A percentile compares a stretch with the other conserved stretches of the same genome.
Evolutionary conservation across 768 basidiomycete genomes (phyloP).

Genomic region (Suillus hirtellus): DNA sequence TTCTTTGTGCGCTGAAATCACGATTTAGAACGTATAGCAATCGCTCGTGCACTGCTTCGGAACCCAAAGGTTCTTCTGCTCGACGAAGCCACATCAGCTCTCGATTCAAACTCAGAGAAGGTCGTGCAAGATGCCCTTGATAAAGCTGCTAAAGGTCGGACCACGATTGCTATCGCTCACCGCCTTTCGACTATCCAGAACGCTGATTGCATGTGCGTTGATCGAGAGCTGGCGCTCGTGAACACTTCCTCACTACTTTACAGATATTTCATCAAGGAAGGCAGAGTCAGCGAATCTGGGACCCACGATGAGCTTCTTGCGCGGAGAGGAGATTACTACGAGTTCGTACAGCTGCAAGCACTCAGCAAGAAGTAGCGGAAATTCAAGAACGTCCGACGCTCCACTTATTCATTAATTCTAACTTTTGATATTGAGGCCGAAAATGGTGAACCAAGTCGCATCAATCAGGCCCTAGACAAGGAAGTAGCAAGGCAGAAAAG

Average conservation of each 20-base stretch:
- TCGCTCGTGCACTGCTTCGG: slow-evolving; percentile 85
- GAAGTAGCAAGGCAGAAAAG: no score
- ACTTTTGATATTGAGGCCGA: no score
- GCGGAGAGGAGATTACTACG: slow-evolving; percentile 70
- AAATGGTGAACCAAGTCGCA: no score
- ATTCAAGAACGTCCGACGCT: background rate
- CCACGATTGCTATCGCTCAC: slow-evolving; percentile 95
- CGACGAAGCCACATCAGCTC: slow-evolving; percentile 89
- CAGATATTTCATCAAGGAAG: slow-evolving; percentile 89
- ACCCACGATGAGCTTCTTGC: slow-evolving; percentile 82
- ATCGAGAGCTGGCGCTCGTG: background rate
- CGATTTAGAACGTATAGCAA: slow-evolving; percentile 63
- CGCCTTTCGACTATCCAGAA: slow-evolving; percentile 93
- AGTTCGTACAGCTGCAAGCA: slow-evolving; percentile 85
- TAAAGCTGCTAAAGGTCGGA: slow-evolving; percentile 86
- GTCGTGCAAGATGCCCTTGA: slow-evolving; percentile 95
- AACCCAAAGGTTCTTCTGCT: slow-evolving; percentile 87
- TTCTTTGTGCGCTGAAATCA: slow-evolving; percentile 5
- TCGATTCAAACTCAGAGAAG: slow-evolving; percentile 90
- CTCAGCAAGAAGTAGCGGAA: slow-evolving; percentile 42
- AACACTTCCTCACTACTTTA: slow-evolving; percentile 8
- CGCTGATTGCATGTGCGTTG: slow-evolving; percentile 77
- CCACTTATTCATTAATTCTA: no score
- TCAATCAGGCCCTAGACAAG: no score
- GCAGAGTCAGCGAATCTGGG: slow-evolving; percentile 79